Base-by-base conservation (phyloP, 495 filamentous ascomycete species). In the Poronia punctata region DNA sequence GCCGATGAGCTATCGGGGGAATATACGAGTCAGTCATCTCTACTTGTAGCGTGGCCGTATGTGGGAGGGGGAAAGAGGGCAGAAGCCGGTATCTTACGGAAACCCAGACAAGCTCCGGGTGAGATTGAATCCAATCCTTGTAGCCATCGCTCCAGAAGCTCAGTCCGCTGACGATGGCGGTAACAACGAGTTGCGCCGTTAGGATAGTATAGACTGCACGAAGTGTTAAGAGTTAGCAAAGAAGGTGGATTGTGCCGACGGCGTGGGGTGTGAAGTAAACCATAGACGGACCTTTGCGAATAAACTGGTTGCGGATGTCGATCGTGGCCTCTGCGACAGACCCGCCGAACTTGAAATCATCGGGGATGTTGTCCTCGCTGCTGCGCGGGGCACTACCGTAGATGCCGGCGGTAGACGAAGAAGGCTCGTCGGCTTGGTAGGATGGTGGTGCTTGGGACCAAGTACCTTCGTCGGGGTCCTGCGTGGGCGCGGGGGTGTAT, bases 271-370 rank as follows among this genome's bases (percentile, higher is more conserved):
- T 31, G 24, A 7, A 16, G 35, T 12, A 21, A 18, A 29, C 24
- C n/a, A 12, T 24, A 14, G 19, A 19, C 34, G 37, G 12, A 38
- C 42, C 42, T 66, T 99, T 99, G 56, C 92, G 85, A 45, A 99
- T 78, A 65, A 99, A 98, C 68, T 89, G 84, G 80, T 96, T 94
- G 45, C 92, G 83, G 61, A 98, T 95, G 46, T 92, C 86, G 54
- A 97, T 70, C 7, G 88, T 93, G 27, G 83, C 93, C 67, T 96
- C 93, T 43, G 90, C 78, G 35, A 97, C 88, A 8, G 78, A 85
- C 25, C 86, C 88, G 30, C 88, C 88, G 55, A 90, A 97, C 82
- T 95, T 98, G 75, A 98, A 97, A 68, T 98, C 92, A 74, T 98
- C 92, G 4, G 92, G 92, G 30, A 98, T 59, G 59, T 95, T 88